These are phyloP conservation scores for Stachybotrys chlorohalonatus DNA, from an alignment of 2,329 filamentous ascomycete genomes.

Conservation along the genomic window DNA sequence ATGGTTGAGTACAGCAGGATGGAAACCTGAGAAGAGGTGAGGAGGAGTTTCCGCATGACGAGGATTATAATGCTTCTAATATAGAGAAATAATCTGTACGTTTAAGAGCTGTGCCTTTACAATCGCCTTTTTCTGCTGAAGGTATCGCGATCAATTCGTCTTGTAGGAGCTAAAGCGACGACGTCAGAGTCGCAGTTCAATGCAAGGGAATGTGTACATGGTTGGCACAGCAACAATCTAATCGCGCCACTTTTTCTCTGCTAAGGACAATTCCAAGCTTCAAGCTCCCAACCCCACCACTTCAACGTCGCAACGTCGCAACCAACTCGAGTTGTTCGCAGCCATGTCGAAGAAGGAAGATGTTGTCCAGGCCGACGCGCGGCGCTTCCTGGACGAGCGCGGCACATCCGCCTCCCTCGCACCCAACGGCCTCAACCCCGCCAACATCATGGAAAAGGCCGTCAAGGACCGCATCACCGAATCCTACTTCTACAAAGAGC, in stretches of 20 bases:
- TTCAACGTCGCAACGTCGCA: conserved; percentile 7
- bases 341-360: conserved; percentile 19
- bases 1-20: conserved; percentile 55
- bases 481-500: conserved; percentile 97
- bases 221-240: conserved; percentile 38
- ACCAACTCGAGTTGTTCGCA: conserved; percentile 3
- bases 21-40: conserved; percentile 63
- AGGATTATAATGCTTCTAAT: neutral
- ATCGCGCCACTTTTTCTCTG: conserved; percentile 14
- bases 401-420: conserved; percentile 69
- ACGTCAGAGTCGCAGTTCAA: conserved; percentile 1
- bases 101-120: no score
- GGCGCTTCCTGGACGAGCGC: conserved; percentile 79
- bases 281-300: conserved; percentile 4
- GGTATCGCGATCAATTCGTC: neutral
- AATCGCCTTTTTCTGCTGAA: neutral
- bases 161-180: conserved; percentile 1
- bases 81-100: no score
- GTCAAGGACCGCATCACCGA: conserved; percentile 93
- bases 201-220: conserved; percentile 8
- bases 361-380: conserved; percentile 67
- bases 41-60: conserved; percentile 38
- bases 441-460: conserved; percentile 92
- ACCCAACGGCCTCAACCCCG: conserved; percentile 82
- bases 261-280: neutral